Evolutionary conservation across 768 basidiomycete genomes (phyloP).

Genomic region (Paxillus ammoniavirescens): DNA sequence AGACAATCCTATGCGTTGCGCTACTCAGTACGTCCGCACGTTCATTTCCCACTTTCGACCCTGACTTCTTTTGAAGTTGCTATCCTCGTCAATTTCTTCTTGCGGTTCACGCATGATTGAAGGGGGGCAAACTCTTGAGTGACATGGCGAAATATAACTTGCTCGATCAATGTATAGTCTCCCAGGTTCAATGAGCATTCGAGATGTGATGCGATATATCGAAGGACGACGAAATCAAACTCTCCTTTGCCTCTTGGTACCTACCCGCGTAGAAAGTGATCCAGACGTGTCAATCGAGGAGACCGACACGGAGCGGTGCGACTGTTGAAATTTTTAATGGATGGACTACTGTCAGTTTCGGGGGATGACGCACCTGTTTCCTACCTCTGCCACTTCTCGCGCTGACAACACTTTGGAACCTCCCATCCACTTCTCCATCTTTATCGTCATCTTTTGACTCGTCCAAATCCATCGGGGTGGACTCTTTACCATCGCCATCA

Average conservation of each 20-base stretch:
- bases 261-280: slow-evolving; percentile 47
- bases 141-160: neutral
- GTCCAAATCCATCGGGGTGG: slow-evolving; percentile 52
- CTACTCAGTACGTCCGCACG: slow-evolving; percentile 57
- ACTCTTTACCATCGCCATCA: slow-evolving; percentile 37
- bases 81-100: slow-evolving; percentile 79
- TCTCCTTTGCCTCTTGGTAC: slow-evolving; percentile 59
- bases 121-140: neutral
- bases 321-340: slow-evolving; percentile 28
- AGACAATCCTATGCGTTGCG: slow-evolving; percentile 84
- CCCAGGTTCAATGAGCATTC: slow-evolving; percentile 5
- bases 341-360: neutral
- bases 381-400: slow-evolving; percentile 53
- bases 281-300: slow-evolving; percentile 74
- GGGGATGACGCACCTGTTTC: slow-evolving; percentile 45
- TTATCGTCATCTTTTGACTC: slow-evolving; percentile 34
- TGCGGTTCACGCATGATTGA: slow-evolving; percentile 60
- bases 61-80: slow-evolving; percentile 51
- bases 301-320: slow-evolving; percentile 66
- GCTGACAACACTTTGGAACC: slow-evolving; percentile 67
- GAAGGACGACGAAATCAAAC: slow-evolving; percentile 25
- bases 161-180: slow-evolving; percentile 13
- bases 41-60: neutral
- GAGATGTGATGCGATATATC: slow-evolving; percentile 1
- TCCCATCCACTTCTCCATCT: slow-evolving; percentile 44